These are phyloP conservation scores for Sclerotinia borealis DNA, from an alignment of 2,329 filamentous ascomycete genomes.

Conservation along the genomic window DNA sequence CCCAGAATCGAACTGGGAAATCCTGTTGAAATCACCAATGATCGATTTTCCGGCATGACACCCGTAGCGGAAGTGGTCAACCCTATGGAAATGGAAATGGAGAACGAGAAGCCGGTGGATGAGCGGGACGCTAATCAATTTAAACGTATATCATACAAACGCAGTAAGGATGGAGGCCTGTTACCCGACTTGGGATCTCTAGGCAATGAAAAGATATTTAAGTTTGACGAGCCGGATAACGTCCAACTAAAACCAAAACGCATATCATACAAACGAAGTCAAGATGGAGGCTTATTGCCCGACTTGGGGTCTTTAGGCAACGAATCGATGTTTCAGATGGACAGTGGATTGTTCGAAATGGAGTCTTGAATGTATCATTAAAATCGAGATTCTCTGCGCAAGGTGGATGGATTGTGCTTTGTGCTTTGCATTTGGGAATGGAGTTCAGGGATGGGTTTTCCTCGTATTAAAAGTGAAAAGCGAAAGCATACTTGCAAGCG, in stretches of 20 bases:
- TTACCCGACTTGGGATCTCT: constrained; percentile 10
- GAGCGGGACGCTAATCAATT: not conserved
- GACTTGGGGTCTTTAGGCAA: constrained; percentile 10
- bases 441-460: constrained; percentile 2
- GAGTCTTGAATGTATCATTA: constrained; percentile 6
- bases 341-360: constrained; percentile 14
- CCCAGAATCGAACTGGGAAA: constrained; percentile 28
- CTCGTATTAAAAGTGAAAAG: not conserved
- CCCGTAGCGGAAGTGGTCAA: constrained; percentile 7
- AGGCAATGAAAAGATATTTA: constrained; percentile 15
- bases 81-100: not conserved
- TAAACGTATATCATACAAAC: constrained; percentile 13
- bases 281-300: not conserved
- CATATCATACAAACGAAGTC: constrained; percentile 11
- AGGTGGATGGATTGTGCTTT: not conserved
- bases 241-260: constrained; percentile 4
- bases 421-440: not conserved
- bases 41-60: constrained; percentile 16
- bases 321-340: constrained; percentile 17
- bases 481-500: not conserved
- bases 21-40: constrained; percentile 26
- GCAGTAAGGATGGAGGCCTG: constrained; percentile 2
- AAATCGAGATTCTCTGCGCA: not conserved
- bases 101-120: constrained; percentile 9
- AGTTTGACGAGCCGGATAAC: not conserved